Evolutionary conservation across 73 alveolate genomes (phyloP).

Genomic region (Paramecium caudatum): DNA sequence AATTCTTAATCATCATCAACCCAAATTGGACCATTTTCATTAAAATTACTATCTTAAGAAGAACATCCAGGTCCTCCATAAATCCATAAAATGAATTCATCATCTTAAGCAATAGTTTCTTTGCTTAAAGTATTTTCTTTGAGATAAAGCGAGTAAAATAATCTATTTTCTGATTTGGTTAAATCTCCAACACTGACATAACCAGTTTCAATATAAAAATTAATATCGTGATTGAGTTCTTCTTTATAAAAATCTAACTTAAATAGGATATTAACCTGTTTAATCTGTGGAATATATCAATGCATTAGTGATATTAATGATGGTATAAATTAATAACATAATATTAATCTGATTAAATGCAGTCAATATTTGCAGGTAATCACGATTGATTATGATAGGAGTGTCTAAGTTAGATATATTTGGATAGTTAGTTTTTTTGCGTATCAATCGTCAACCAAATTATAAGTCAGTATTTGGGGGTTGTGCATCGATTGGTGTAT

Average conservation of each 20-base stretch:
- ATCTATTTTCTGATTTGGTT: background rate
- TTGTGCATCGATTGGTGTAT: slow-evolving; percentile 19
- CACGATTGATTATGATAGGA: background rate
- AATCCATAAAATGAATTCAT: slow-evolving; percentile 88
- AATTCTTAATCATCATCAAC: slow-evolving; percentile 73
- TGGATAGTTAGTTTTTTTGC: slow-evolving; percentile 19
- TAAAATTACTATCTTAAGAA: slow-evolving; percentile 83
- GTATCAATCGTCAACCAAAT: background rate
- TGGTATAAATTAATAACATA: background rate
- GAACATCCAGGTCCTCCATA: slow-evolving; percentile 99
- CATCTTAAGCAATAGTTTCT: background rate
- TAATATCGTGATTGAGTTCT: background rate
- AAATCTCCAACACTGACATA: slow-evolving; percentile 24
- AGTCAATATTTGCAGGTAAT: background rate
- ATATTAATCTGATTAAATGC: background rate
- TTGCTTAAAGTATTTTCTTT: background rate
- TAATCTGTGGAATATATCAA: slow-evolving; percentile 16
- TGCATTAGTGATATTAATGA: background rate
- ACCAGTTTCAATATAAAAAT: slow-evolving; percentile 51
- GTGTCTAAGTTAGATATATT: background rate
- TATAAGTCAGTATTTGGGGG: slow-evolving; percentile 2
- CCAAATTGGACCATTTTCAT: slow-evolving; percentile 90
- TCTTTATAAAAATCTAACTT: background rate
- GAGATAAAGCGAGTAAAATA: slow-evolving; percentile 19
- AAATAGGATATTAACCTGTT: background rate